A percentile compares a stretch with the other conserved stretches of the same genome.
phyloP scores from a whole-genome alignment of 148 eudicot species.

The Persicaria tinctoria region DNA sequence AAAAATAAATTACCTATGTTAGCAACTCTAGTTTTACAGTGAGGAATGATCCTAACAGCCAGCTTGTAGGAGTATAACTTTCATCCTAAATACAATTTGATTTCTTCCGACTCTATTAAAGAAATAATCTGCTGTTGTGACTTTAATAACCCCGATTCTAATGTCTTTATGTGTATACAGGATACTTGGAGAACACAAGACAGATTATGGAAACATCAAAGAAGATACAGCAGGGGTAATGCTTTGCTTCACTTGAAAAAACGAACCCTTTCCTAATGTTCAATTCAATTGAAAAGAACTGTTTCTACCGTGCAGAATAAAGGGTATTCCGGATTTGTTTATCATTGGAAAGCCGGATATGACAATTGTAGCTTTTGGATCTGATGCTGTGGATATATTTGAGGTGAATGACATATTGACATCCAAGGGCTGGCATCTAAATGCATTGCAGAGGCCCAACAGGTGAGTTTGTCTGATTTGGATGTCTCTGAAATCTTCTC shows the following conservation, averaged over 20 bases:
- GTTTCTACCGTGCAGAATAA: constrained; percentile 37
- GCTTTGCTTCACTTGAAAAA: constrained; percentile 15
- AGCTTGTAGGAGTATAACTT: too few species aligned
- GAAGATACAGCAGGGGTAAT: constrained; percentile 72
- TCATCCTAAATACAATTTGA: too few species aligned
- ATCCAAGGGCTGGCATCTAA: constrained; percentile 96
- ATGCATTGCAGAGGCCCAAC: constrained; percentile 87
- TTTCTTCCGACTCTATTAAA: too few species aligned
- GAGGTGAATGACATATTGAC: constrained; percentile 93
- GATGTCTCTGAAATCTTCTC: background rate
- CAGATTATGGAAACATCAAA: constrained; percentile 89
- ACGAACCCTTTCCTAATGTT: background rate
- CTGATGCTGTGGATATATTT: constrained; percentile 68
- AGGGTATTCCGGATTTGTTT: constrained; percentile 61
- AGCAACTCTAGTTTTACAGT: too few species aligned
- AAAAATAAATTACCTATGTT: too few species aligned
- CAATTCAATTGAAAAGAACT: background rate
- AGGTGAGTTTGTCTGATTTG: constrained; percentile 31
- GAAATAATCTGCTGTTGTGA: background rate
- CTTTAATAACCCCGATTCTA: background rate
- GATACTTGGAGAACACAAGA: constrained; percentile 81
- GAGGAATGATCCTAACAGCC: too few species aligned
- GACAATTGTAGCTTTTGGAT: constrained; percentile 94
- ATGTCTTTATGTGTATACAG: constrained; percentile 23
- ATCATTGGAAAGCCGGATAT: constrained; percentile 91